Base-by-base conservation (phyloP, 768 basidiomycete genomes). In the Lactarius sanguifluus region DNA sequence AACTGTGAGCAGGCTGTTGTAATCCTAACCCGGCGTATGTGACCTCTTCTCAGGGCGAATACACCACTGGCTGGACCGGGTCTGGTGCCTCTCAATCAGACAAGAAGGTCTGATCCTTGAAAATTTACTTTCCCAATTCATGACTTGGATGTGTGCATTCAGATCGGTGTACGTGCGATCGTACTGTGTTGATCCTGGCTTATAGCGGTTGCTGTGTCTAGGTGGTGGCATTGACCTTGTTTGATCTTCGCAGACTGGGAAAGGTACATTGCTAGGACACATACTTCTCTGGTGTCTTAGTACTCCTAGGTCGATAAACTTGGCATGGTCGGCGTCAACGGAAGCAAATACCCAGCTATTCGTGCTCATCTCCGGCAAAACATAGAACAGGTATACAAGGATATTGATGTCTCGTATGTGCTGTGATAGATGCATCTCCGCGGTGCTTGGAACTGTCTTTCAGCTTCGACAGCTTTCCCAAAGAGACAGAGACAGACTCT, bases 81-180 rank as follows among this genome's bases (percentile, higher is more conserved):
- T 86, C 90, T 43, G 94, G 94, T n/a, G 92, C 91, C 52, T 96
- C 94, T 18, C 92, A 88, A 73, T 96, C 94, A 6, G 95, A 96
- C 79, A 96, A 96, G 79, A 97, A 94, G 83, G 92, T 90, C 64
- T 62, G 79, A 64, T 15, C 50, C 25, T 36, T 23, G 41, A 16
- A 8, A 2, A 20, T 55, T n/a, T 34, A 47, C n/a, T 57, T 47
- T 25, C 7, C 23, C 47, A 32, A 40, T 7, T 1, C 54, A 50
- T 10, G n/a, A 54, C 28, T 58, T n/a, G 25, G 13, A 55, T 63
- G 59, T 58, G 47, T 58, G 54, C 54, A 45, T 30, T 12, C 68
- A 90, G 89, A 90, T 90, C 72, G 89, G 90, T 61, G 89, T 90
- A 76, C 67, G 86, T 78, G 57, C 38, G 16, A 15, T 36, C 61